Percentiles rank a stretch among this genome's conserved stretches.
Evolutionary conservation across 116 monocot species (phyloP).

Genomic region (Iris pallida): DNA sequence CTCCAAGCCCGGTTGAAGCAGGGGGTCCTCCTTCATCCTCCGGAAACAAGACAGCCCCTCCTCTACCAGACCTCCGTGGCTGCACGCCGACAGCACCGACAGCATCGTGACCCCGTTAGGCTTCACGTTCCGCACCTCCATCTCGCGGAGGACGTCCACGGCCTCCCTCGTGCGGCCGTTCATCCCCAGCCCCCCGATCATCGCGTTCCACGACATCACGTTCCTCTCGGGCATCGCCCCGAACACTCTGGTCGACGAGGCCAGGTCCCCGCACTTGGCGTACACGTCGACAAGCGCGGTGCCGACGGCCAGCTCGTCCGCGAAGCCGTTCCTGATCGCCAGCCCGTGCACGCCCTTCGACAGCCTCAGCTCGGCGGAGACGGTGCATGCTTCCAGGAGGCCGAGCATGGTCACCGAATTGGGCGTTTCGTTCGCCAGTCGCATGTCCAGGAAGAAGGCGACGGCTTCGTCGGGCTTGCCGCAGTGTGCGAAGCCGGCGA

Average conservation of each 20-base stretch:
- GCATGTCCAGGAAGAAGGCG: constrained; percentile 41
- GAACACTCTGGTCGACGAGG: constrained; percentile 42
- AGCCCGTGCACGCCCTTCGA: constrained; percentile 46
- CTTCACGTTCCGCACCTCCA: constrained; percentile 29
- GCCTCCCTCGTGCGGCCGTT: constrained; percentile 51
- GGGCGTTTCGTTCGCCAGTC: constrained; percentile 19
- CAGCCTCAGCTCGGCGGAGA: constrained; percentile 35
- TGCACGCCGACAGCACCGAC: constrained; percentile 51
- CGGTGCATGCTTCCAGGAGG: constrained; percentile 61
- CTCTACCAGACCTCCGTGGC: constrained; percentile 61
- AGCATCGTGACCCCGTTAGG: constrained; percentile 69
- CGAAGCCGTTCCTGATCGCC: constrained; percentile 29
- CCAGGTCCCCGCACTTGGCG: constrained; percentile 55
- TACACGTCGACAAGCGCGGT: constrained; percentile 65
- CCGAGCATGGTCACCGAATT: constrained; percentile 56
- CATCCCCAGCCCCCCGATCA: constrained; percentile 64
- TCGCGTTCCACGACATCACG: constrained; percentile 54
- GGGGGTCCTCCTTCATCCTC: constrained; percentile 22
- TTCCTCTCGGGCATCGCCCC: constrained; percentile 39
- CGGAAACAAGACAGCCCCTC: constrained; percentile 49
- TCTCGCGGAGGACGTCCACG: constrained; percentile 36
- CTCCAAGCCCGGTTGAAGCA: constrained; percentile 28
- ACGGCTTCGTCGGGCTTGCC: constrained; percentile 44
- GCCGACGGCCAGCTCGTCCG: constrained; percentile 29
- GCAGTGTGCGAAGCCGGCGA: constrained; percentile 42